Percentiles rank a stretch among this genome's conserved stretches.
phyloP scores from a whole-genome alignment of 257 asterid genomes.

The Fraxinus pennsylvanica region DNA sequence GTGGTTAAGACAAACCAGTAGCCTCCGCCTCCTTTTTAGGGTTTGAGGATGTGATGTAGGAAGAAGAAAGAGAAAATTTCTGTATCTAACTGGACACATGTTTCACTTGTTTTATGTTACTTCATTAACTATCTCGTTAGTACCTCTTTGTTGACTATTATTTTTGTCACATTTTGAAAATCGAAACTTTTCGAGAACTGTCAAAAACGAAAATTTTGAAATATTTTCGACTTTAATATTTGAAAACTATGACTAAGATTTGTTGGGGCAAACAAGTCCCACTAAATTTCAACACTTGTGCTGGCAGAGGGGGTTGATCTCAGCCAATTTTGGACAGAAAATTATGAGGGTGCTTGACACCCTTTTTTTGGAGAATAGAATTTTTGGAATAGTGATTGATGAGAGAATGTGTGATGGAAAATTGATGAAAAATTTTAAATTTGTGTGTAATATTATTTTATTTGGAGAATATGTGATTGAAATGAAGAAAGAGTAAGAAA shows the following conservation, averaged over 20 bases:
- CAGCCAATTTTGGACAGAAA: not conserved
- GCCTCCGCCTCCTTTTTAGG: not conserved
- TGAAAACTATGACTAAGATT: no score
- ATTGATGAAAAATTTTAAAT: no score
- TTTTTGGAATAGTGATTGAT: no score
- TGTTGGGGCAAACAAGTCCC: no score
- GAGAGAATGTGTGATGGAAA: no score
- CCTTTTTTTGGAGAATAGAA: no score
- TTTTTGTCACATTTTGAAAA: not conserved
- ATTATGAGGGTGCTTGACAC: no score
- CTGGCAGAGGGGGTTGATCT: not conserved
- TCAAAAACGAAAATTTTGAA: no score
- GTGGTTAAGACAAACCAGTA: slow-evolving; percentile 7
- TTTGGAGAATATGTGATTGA: no score
- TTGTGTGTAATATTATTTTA: no score
- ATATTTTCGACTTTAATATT: no score
- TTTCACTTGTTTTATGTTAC: not conserved
- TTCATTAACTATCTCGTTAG: not conserved
- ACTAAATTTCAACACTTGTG: not conserved
- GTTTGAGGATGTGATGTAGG: not conserved
- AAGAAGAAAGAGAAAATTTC: not conserved
- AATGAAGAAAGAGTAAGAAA: no score
- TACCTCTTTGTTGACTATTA: not conserved
- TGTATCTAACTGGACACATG: not conserved
- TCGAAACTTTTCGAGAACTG: not conserved